Conservation (phyloP, 2,329 filamentous ascomycete species). For the Verticillium isaacii region DNA sequence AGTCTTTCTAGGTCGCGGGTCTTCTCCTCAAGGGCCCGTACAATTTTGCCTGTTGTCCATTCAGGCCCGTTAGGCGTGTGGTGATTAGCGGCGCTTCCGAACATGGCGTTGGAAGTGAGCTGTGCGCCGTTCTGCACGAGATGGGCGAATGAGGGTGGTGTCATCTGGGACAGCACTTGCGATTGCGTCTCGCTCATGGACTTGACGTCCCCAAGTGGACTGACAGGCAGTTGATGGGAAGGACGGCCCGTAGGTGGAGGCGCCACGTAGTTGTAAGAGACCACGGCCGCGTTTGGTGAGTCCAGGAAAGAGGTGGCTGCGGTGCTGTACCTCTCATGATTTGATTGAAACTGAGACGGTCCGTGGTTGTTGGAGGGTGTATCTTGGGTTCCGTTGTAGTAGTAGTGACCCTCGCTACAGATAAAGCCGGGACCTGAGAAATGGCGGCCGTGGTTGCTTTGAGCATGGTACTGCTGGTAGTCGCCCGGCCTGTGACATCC, state of each 20-base stretch:
- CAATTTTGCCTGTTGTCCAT: constrained; percentile 40
- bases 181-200: neutral
- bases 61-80: constrained; percentile 27
- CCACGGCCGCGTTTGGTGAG: neutral
- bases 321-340: neutral
- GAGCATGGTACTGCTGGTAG: neutral
- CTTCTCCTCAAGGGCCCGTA: constrained; percentile 31
- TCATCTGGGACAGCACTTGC: constrained; percentile 1
- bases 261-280: neutral
- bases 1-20: constrained; percentile 38
- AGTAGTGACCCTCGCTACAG: neutral
- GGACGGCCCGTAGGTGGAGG: neutral
- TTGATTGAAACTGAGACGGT: neutral
- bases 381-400: neutral
- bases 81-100: neutral
- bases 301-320: neutral
- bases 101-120: constrained; percentile 18
- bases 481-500: neutral
- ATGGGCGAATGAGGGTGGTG: constrained; percentile 10
- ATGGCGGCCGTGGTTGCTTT: neutral
- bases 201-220: neutral
- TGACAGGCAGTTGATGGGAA: neutral
- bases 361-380: neutral
- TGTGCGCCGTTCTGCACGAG: constrained; percentile 6
- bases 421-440: neutral